Conservation (phyloP, 1,284 basidiomycete species). For the Coriolopsis trogii region DNA sequence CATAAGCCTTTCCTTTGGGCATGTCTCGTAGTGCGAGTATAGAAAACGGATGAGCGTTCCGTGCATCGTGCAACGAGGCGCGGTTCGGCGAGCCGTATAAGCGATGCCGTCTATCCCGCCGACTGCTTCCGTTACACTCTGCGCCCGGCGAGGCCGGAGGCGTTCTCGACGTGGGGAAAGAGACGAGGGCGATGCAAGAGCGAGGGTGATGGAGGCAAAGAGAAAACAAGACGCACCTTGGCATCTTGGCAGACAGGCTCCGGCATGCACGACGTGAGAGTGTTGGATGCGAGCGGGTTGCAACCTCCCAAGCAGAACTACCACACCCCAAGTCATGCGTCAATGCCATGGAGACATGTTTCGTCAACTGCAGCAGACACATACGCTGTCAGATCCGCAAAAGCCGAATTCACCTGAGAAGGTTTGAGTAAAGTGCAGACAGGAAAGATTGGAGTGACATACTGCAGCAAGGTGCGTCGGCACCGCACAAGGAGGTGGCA, state of each 20-base stretch:
- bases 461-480: conserved; percentile 68
- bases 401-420: conserved; percentile 71
- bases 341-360: not conserved
- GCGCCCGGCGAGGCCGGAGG: too few species aligned
- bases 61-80: too few species aligned
- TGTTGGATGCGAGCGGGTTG: conserved; percentile 71
- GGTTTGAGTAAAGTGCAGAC: conserved; percentile 2
- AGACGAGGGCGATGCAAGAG: not conserved
- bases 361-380: conserved; percentile 2
- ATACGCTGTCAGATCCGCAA: conserved; percentile 61
- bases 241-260: conserved; percentile 69
- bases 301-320: conserved; percentile 84
- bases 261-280: conserved; percentile 68
- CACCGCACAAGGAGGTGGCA: conserved; percentile 53
- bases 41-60: too few species aligned
- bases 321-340: not conserved
- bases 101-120: too few species aligned
- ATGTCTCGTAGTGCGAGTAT: too few species aligned
- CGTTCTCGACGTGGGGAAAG: too few species aligned
- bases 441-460: conserved; percentile 27
- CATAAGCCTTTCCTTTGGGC: too few species aligned
- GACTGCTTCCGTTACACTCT: too few species aligned
- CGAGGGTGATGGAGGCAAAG: not conserved
- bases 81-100: too few species aligned
- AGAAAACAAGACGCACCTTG: conserved; percentile 42